A percentile compares a stretch with the other conserved stretches of the same genome.
Evolutionary conservation across 1,284 basidiomycete genomes (phyloP).

Genomic region (Ceratobasidium papillatum): DNA sequence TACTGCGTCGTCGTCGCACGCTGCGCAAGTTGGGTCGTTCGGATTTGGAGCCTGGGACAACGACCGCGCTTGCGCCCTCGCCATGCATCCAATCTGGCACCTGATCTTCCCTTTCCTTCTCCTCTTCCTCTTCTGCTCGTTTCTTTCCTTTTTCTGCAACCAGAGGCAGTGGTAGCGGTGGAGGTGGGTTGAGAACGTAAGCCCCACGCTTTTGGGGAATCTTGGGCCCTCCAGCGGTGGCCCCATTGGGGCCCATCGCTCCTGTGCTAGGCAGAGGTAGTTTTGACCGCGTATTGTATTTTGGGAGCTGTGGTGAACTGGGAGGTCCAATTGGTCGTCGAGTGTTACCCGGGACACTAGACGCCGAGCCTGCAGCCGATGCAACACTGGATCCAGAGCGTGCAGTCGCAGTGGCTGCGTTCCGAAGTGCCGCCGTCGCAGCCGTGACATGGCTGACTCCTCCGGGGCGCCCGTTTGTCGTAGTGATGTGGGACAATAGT

Average conservation of each 20-base stretch:
- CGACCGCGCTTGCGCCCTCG: constrained; percentile 64
- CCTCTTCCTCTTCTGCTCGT: constrained; percentile 42
- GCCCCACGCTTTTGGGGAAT: constrained; percentile 36
- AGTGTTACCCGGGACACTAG: constrained; percentile 23
- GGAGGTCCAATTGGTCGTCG: constrained; percentile 14
- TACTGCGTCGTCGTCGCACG: constrained; percentile 76
- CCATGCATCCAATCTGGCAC: constrained; percentile 74
- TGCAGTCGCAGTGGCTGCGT: neutral
- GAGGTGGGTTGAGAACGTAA: constrained; percentile 35
- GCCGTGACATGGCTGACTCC: constrained; percentile 12
- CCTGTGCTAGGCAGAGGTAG: constrained; percentile 30
- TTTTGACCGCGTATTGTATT: constrained; percentile 36
- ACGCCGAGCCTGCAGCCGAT: constrained; percentile 5
- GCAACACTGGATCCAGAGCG: neutral
- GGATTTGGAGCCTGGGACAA: constrained; percentile 70
- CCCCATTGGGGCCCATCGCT: constrained; percentile 52
- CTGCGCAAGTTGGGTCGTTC: constrained; percentile 74
- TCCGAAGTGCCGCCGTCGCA: neutral
- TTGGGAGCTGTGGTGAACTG: constrained; percentile 27
- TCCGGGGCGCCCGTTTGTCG: constrained; percentile 1
- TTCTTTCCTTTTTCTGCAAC: constrained; percentile 30
- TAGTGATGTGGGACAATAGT: constrained; percentile 4
- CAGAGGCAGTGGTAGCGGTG: constrained; percentile 29
- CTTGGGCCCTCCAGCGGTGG: constrained; percentile 62
- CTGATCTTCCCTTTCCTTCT: constrained; percentile 45